Evolutionary conservation across 2,329 filamentous ascomycete genomes (phyloP).

Genomic region (Thielaviopsis populi): DNA sequence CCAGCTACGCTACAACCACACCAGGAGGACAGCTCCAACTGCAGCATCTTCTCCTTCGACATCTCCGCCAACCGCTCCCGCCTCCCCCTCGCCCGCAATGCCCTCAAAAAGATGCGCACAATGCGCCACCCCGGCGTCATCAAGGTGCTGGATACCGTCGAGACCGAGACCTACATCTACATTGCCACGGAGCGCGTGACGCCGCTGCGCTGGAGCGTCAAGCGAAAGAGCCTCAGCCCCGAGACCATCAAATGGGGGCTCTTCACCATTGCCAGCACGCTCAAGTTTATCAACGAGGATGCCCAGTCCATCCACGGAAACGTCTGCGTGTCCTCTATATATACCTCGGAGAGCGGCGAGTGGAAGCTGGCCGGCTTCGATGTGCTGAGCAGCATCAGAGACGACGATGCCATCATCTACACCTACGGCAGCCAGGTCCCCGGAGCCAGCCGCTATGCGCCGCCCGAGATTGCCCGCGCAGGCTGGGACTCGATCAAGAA

Average conservation of each 20-base stretch:
- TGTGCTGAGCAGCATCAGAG: slow-evolving; percentile 83
- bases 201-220: slow-evolving; percentile 79
- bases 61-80: slow-evolving; percentile 63
- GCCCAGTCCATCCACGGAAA: slow-evolving; percentile 82
- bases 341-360: slow-evolving; percentile 88
- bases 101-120: slow-evolving; percentile 82
- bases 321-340: slow-evolving; percentile 72
- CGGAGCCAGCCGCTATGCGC: slow-evolving; percentile 68
- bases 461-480: slow-evolving; percentile 69
- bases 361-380: slow-evolving; percentile 96
- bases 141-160: slow-evolving; percentile 84
- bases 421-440: slow-evolving; percentile 78
- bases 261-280: slow-evolving; percentile 70
- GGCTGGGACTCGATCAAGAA: slow-evolving; percentile 90
- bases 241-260: slow-evolving; percentile 97
- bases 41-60: slow-evolving; percentile 96
- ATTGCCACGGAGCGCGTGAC: slow-evolving; percentile 85
- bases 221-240: slow-evolving; percentile 69
- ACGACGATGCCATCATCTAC: slow-evolving; percentile 89
- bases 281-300: slow-evolving; percentile 94
- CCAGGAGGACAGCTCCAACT: slow-evolving; percentile 84
- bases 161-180: slow-evolving; percentile 92
- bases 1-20: background rate
- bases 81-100: slow-evolving; percentile 79
- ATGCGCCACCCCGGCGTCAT: slow-evolving; percentile 88